Evolutionary conservation across 2,329 filamentous ascomycete species (phyloP), one percentile per base, ranked within the genome.

Genomic region (Rhynchosporium secalis): DNA sequence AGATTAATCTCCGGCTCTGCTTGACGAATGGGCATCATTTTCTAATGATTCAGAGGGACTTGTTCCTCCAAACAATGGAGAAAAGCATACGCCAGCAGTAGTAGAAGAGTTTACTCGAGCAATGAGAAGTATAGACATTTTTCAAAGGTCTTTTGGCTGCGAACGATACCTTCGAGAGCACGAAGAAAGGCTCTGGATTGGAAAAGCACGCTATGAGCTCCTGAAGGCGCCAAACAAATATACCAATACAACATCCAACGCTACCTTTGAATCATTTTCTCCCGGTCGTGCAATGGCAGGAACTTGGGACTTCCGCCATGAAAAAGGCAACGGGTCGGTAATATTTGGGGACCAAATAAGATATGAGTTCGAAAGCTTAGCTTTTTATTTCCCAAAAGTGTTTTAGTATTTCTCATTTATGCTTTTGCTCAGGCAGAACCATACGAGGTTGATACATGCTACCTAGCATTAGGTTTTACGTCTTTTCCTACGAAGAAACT

Each of bases 101-200:
- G 80, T 84, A 13, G 75, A 76, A n/a, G 71, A 72, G 55, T 84
- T 85, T 66, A 83, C 81, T 3, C 74, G 75, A 41, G 77, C 83
- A 26, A 85, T 86, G 79, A 80, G 81, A 74, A 82, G 80, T 1
- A 78, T 84, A 31, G 76, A 77, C 46, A 85, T 85, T 51, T 83
- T 86, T 2, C 80, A 84, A 60, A 83, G 83, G 66, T 81, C 79
- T 9, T 86, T 86, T 71, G 80, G 80, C 52, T 82, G 83, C 4
- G 81, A 85, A 49, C 77, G 83, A 0, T 86, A 86, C 68, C 78
- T 86, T 29, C 79, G 85, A 47, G 84, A 86, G 70, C 83, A 86
- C 71, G 84, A 86, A 69, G 83, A 87, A 68, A 83, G 81, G 80
- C 80, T 83, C 62, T 83, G 82, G 61, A 62, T 59, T 29, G 61